A percentile compares a stretch with the other conserved stretches of the same genome.
phyloP scores from a whole-genome alignment of 192 early-diverging fungal genomes.

The Umbelopsis ramanniana region DNA sequence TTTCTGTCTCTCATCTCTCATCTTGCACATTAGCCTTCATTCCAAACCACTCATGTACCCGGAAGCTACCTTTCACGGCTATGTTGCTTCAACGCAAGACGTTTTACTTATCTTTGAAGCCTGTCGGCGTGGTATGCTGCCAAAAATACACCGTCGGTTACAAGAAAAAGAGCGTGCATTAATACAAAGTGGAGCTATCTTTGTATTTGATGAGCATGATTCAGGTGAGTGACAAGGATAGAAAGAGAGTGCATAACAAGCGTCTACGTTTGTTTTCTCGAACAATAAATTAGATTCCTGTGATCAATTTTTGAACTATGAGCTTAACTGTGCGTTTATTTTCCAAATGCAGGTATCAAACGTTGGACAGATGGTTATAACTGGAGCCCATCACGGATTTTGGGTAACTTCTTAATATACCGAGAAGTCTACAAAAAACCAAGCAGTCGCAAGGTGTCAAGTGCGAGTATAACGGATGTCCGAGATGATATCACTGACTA shows the following conservation, averaged over 20 bases:
- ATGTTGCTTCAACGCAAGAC: slow-evolving; percentile 60
- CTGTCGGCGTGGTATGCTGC: slow-evolving; percentile 56
- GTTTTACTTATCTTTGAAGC: slow-evolving; percentile 68
- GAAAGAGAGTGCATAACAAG: not conserved
- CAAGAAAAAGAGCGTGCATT: slow-evolving; percentile 58
- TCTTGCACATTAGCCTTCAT: not conserved
- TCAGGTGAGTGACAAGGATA: slow-evolving; percentile 35
- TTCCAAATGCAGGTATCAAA: slow-evolving; percentile 53
- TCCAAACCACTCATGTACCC: not conserved
- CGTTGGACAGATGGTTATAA: slow-evolving; percentile 73
- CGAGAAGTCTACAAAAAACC: slow-evolving; percentile 52
- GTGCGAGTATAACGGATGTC: slow-evolving; percentile 31
- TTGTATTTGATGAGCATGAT: slow-evolving; percentile 75
- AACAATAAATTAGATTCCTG: not conserved
- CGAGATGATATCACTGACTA: slow-evolving; percentile 33
- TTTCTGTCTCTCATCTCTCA: slow-evolving; percentile 3
- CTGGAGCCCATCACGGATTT: slow-evolving; percentile 72
- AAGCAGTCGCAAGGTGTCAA: slow-evolving; percentile 39
- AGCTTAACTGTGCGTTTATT: not conserved
- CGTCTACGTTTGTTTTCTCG: no score
- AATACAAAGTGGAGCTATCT: slow-evolving; percentile 63
- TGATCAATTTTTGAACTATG: not conserved
- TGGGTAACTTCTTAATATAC: slow-evolving; percentile 69
- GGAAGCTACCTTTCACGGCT: slow-evolving; percentile 48
- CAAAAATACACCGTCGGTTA: slow-evolving; percentile 59